phyloP scores from a whole-genome alignment of 2,329 filamentous ascomycete genomes.

The Epichloe baconii region DNA sequence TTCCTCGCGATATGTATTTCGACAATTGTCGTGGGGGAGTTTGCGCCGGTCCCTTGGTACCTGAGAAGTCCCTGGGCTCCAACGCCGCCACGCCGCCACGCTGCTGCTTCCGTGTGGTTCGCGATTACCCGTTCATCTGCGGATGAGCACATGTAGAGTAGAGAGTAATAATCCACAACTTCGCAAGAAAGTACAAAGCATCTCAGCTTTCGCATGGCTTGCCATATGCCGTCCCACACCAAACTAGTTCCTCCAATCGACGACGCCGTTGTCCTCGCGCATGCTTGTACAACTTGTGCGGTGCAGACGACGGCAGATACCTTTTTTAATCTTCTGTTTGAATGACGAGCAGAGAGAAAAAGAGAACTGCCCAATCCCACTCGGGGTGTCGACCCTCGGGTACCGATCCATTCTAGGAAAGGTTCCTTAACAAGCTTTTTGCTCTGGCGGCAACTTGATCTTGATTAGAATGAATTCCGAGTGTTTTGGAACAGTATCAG shows the following conservation, averaged over 20 bases:
- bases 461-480: no score
- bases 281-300: not conserved
- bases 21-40: not conserved
- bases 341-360: not conserved
- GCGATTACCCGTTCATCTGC: not conserved
- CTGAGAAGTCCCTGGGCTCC: not conserved
- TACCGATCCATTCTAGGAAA: no score
- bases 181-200: no score
- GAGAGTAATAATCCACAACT: not conserved
- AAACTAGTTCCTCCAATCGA: not conserved
- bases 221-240: not conserved
- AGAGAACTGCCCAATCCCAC: not conserved
- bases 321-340: not conserved
- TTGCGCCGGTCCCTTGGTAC: not conserved
- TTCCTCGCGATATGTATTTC: not conserved
- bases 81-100: not conserved
- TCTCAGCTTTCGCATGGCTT: constrained; percentile 1
- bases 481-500: no score
- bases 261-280: not conserved
- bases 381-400: no score
- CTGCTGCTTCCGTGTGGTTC: not conserved
- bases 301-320: not conserved
- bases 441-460: no score
- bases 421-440: no score
- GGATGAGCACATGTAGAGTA: not conserved